Evolutionary conservation across 2,329 filamentous ascomycete genomes (phyloP).

Genomic region (Westerdykella sp.): DNA sequence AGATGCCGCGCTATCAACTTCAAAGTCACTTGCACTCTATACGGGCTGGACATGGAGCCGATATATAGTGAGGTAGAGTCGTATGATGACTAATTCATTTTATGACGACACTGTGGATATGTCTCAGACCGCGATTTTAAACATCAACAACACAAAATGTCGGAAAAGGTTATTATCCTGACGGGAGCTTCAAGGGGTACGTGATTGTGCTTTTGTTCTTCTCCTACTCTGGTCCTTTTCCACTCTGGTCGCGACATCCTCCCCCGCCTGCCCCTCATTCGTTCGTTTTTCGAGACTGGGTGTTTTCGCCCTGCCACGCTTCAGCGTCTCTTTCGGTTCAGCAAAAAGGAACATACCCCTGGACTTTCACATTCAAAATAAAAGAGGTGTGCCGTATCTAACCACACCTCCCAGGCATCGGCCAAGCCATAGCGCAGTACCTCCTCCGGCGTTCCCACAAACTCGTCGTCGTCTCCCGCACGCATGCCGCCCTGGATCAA

Average conservation of each 20-base stretch:
- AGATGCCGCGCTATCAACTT: too few species aligned
- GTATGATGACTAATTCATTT: too few species aligned
- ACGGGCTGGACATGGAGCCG: too few species aligned
- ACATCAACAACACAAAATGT: neutral
- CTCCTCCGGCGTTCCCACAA: conserved; percentile 52
- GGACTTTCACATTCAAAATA: too few species aligned
- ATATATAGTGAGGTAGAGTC: too few species aligned
- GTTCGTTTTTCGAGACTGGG: neutral
- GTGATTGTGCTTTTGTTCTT: neutral
- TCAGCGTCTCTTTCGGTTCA: too few species aligned
- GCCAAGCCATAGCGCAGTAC: conserved; percentile 54
- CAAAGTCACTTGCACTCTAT: too few species aligned
- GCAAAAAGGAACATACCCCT: too few species aligned
- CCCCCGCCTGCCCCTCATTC: neutral
- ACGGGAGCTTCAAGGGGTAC: conserved; percentile 60
- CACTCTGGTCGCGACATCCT: neutral
- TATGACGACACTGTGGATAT: too few species aligned
- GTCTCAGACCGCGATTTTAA: too few species aligned
- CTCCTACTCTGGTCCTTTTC: neutral
- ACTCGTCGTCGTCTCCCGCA: conserved; percentile 54
- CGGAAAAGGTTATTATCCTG: conserved; percentile 44
- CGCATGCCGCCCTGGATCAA: conserved; percentile 48
- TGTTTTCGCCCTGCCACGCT: too few species aligned
- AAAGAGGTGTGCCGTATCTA: too few species aligned
- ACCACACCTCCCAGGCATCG: conserved; percentile 46